Evolutionary conservation across 768 basidiomycete genomes (phyloP), one percentile per base, ranked within the genome.

Genomic region (Suillus lakei): DNA sequence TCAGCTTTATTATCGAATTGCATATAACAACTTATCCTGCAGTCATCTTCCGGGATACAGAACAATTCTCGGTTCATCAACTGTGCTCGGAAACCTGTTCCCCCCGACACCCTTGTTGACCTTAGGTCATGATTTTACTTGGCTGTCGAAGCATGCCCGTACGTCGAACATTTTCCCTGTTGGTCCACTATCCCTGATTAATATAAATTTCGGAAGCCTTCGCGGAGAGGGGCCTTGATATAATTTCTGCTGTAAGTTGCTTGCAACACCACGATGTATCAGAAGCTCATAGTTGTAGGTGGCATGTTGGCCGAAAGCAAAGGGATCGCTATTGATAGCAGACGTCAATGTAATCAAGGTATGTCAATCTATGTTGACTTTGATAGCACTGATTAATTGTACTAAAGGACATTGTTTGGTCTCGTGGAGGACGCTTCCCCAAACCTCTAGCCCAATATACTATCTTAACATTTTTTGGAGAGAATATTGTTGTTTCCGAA

Each of bases 401-500:
- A 28, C 28, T n/a, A 73, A 41, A 63, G 70, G 72, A 73, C 67
- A 68, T 73, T 32, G 65, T 67, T 26, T 48, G 59, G 63, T 64
- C 34, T 59, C 70, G 30, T 69, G 74, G 63, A 61, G 72, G 36
- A 58, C 72, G 15, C 16, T 91, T 89, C 67, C 85, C 87, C 0
- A 91, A 91, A 68, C 84, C 86, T 9, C 69, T 85, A 0, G 67
- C 81, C 5, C 70, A 78, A 32, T 90, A 90, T 67, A 66, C 54
- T 1, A 66, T 78, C 18, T 73, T 91, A 21, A 64, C 74, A 0
- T 79, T 86, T 63, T 91, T 84, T 70, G 89, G 90, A 7, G 70
- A 71, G 7, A 92, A 91, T 67, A 86, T 91, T 51, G 82, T 91
- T n/a, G 83, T 81, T 2, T 85, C 86, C 0, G 89, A 91, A 68